A percentile compares a stretch with the other conserved stretches of the same genome.
Conservation (phyloP, 2,329 filamentous ascomycete genomes). For the Botrytis medusae region DNA sequence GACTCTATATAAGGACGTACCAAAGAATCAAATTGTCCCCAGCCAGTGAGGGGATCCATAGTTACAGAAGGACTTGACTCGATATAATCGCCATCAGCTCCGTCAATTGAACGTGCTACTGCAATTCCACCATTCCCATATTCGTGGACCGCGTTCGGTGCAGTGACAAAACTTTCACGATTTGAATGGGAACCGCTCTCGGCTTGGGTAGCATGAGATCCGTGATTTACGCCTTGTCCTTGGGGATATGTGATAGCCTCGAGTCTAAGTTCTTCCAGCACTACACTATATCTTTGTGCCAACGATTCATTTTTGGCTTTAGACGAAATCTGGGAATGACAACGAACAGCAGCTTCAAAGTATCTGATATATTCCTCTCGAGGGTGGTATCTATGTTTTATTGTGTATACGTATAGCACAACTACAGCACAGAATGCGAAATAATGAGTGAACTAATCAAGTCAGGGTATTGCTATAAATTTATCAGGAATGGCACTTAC, state of each 20-base stretch:
- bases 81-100: background rate
- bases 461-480: background rate
- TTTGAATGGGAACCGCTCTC: background rate
- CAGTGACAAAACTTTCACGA: background rate
- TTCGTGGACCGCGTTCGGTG: background rate
- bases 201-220: background rate
- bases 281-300: conserved; percentile 45
- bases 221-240: background rate
- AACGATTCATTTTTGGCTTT: conserved; percentile 44
- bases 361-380: conserved; percentile 38
- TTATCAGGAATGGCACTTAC: conserved; percentile 31
- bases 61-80: conserved; percentile 27
- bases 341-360: conserved; percentile 43
- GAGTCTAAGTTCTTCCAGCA: conserved; percentile 43
- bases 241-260: conserved; percentile 25
- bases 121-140: background rate
- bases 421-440: conserved; percentile 48
- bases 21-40: conserved; percentile 39
- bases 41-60: conserved; percentile 33
- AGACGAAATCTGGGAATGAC: conserved; percentile 44
- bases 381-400: conserved; percentile 41
- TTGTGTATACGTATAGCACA: conserved; percentile 47
- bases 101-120: conserved; percentile 21
- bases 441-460: conserved; percentile 43
- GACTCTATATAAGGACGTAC: conserved; percentile 21